Conservation (phyloP, 1,284 basidiomycete genomes). For the Xerocomus subilludens region DNA sequence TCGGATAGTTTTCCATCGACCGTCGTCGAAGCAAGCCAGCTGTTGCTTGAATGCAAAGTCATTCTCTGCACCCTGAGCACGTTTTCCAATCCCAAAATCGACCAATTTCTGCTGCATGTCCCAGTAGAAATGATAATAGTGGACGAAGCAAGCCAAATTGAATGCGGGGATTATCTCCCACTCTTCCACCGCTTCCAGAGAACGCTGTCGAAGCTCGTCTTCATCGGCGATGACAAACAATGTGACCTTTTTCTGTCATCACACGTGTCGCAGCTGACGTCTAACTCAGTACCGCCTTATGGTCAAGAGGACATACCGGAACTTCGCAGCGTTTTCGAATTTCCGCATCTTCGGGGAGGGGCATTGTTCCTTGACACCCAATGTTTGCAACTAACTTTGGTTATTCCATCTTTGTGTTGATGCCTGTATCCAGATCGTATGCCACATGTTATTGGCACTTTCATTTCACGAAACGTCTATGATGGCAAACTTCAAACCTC, state of each 20-base stretch:
- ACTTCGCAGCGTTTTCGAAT: slow-evolving; percentile 61
- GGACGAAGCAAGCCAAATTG: slow-evolving; percentile 75
- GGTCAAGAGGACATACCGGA: slow-evolving; percentile 58
- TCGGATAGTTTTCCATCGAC: slow-evolving; percentile 59
- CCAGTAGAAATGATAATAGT: slow-evolving; percentile 67
- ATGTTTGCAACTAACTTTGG: slow-evolving; percentile 52
- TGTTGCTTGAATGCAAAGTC: slow-evolving; percentile 61
- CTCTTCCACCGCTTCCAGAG: slow-evolving; percentile 60
- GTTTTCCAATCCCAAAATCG: slow-evolving; percentile 54
- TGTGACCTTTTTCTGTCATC: slow-evolving; percentile 57
- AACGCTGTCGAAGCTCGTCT: slow-evolving; percentile 69
- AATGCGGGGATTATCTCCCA: slow-evolving; percentile 69
- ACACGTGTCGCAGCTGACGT: slow-evolving; percentile 9
- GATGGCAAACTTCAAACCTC: slow-evolving; percentile 41
- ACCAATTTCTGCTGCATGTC: slow-evolving; percentile 52
- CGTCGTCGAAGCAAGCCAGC: slow-evolving; percentile 32
- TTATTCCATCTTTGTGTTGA: slow-evolving; percentile 1
- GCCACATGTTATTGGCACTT: slow-evolving; percentile 61
- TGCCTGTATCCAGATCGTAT: slow-evolving; percentile 59
- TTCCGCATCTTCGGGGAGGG: slow-evolving; percentile 53
- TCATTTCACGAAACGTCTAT: slow-evolving; percentile 63
- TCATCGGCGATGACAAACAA: slow-evolving; percentile 82
- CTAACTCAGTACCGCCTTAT: slow-evolving; percentile 60
- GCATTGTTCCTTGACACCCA: slow-evolving; percentile 58
- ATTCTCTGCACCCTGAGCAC: slow-evolving; percentile 67